Evolutionary conservation across 257 asterid species (phyloP), one percentile per base, ranked within the genome.

Genomic region (Phtheirospermum japonicum): DNA sequence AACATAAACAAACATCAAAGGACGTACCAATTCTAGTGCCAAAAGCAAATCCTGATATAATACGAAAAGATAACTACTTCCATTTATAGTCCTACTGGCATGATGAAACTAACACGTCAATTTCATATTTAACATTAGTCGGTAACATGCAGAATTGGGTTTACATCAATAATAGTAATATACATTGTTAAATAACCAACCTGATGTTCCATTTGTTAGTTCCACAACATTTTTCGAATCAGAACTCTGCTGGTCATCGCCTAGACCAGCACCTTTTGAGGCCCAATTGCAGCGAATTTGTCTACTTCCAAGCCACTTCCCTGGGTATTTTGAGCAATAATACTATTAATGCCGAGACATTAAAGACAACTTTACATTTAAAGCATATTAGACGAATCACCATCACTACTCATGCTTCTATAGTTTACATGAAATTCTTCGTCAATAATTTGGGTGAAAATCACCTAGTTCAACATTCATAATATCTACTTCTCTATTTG

Each of bases 221-320:
- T 87, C 95, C 53, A 79, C 83, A 6, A 81, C 73, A 73, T 62
- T 71, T 71, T 79, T 80, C 32, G 76, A 73, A 72, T 85, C 95
- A 28, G 82, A 68, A 76, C 32, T 75, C 80, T 69, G 86, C 63
- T 75, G 79, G 40, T 84, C 93, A 56, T 85, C 88, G 17, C 67
- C 71, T 57, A 17, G 51, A 60, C 80, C 82, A 62, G 95, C 93
- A 77, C 95, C 84, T 71, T 84, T 87, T 46, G 95, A 31, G 4
- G 95, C 96, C 96, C 96, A 89, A 63, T 89, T 89, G 84, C 96
- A 89, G 36, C 95, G 90, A 42, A 89, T 86, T 71, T 89, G 97
- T 65, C 95, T 80, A 73, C 94, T 89, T 34, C 95, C 96, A 58
- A 89, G 85, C 90, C 93, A 89, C 82, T 82, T 85, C 11, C 96